Conservation (phyloP, 768 basidiomycete genomes). For the Lactarius hengduanensis region DNA sequence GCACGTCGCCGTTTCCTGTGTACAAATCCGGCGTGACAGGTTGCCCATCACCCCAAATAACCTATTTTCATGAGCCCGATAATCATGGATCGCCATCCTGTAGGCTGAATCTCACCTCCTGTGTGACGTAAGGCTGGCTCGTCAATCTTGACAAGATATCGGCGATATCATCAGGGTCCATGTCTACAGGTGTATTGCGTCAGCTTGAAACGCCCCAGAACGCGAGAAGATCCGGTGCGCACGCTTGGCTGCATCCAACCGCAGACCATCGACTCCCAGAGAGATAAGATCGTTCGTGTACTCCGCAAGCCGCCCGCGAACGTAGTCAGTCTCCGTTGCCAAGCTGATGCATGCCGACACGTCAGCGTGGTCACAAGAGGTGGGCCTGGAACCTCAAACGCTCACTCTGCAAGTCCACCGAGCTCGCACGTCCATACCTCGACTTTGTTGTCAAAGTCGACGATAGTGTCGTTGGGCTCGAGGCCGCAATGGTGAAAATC, state of each 20-base stretch:
- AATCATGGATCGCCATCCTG: background rate
- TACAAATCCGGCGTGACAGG: slow-evolving; percentile 58
- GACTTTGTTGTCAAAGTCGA: slow-evolving; percentile 49
- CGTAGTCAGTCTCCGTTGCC: slow-evolving; percentile 60
- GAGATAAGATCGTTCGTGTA: slow-evolving; percentile 62
- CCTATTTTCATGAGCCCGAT: slow-evolving; percentile 12
- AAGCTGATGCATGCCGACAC: slow-evolving; percentile 40
- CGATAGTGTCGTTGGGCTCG: slow-evolving; percentile 51
- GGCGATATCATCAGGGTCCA: slow-evolving; percentile 49
- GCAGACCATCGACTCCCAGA: slow-evolving; percentile 60
- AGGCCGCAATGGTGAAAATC: slow-evolving; percentile 69
- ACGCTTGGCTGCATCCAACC: slow-evolving; percentile 68
- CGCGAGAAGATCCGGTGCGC: slow-evolving; percentile 19
- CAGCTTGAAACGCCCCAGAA: background rate
- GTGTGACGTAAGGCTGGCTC: slow-evolving; percentile 54
- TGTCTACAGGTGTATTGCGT: slow-evolving; percentile 43
- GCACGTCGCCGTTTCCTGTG: slow-evolving; percentile 56
- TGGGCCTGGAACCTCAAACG: background rate
- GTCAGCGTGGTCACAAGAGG: background rate
- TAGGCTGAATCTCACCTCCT: slow-evolving; percentile 42
- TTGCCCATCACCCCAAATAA: slow-evolving; percentile 48
- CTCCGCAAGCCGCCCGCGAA: slow-evolving; percentile 49
- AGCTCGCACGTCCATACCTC: slow-evolving; percentile 51
- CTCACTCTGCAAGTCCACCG: slow-evolving; percentile 42
- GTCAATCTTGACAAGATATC: slow-evolving; percentile 51